Evolutionary conservation across 2,329 filamentous ascomycete species (phyloP).

Genomic region (Paracamarosporium sp.): DNA sequence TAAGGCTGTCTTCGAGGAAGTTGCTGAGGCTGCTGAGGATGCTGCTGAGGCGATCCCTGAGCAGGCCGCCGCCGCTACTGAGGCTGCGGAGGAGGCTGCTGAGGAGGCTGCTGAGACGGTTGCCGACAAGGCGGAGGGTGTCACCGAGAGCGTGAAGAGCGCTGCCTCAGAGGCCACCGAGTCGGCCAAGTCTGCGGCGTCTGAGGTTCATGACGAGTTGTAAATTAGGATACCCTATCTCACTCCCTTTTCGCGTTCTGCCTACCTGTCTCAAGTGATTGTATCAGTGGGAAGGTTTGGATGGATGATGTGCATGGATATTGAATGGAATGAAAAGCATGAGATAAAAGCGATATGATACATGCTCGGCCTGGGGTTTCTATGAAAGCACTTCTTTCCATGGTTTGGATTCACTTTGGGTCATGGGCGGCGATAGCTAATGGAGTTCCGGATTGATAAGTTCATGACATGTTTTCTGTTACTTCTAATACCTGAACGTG

Average conservation of each 20-base stretch:
- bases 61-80: conserved; percentile 45
- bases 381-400: conserved; percentile 1
- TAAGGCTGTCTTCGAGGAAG: conserved; percentile 67
- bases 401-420: conserved; percentile 1
- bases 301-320: conserved; percentile 6
- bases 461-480: not conserved
- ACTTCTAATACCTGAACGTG: too few relatives aligned
- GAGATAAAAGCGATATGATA: conserved; percentile 13
- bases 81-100: conserved; percentile 45
- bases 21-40: conserved; percentile 61
- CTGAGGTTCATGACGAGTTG: conserved; percentile 73
- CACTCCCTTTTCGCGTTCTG: conserved; percentile 10
- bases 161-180: conserved; percentile 46
- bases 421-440: conserved; percentile 10
- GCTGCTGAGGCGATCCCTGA: conserved; percentile 48
- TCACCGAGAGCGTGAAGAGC: conserved; percentile 48
- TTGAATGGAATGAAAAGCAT: conserved; percentile 4
- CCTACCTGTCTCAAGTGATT: too few relatives aligned
- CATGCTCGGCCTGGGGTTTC: conserved; percentile 1
- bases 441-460: conserved; percentile 10
- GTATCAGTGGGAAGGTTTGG: not conserved
- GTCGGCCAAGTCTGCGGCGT: conserved; percentile 46
- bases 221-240: conserved; percentile 55
- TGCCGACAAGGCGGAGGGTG: conserved; percentile 34
- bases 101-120: conserved; percentile 29